Evolutionary conservation across 345 rosid species (phyloP).

Genomic region (Linum usitatissimum): DNA sequence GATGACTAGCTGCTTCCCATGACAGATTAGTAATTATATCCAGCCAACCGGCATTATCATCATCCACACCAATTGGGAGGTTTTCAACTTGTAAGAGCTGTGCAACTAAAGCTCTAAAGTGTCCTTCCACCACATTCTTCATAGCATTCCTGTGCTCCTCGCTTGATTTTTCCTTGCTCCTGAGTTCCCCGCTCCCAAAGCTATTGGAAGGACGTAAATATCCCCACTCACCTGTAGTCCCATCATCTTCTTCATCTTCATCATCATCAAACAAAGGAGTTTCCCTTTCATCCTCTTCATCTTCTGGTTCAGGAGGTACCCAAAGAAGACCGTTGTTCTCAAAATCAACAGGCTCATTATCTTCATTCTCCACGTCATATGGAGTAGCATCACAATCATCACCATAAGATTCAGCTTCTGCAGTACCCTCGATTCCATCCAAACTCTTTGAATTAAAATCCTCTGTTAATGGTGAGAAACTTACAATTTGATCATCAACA

Average conservation of each 20-base stretch:
- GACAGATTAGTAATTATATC: constrained; percentile 88
- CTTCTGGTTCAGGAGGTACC: constrained; percentile 98
- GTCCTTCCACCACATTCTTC: constrained; percentile 92
- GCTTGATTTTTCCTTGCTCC: constrained; percentile 43
- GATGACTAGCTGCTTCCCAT: constrained; percentile 89
- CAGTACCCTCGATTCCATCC: constrained; percentile 37
- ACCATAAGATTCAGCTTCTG: constrained; percentile 35
- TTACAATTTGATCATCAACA: constrained; percentile 38
- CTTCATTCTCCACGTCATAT: constrained; percentile 31
- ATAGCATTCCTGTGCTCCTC: constrained; percentile 77
- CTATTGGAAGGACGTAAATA: constrained; percentile 46
- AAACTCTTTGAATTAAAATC: constrained; percentile 42
- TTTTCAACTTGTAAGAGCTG: constrained; percentile 87
- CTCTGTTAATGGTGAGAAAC: constrained; percentile 39
- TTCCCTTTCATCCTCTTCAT: constrained; percentile 92
- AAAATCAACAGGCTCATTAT: constrained; percentile 68
- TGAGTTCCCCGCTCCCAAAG: constrained; percentile 72
- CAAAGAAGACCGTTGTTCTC: constrained; percentile 81
- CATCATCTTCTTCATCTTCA: constrained; percentile 44
- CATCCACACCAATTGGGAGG: constrained; percentile 50
- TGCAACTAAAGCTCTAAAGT: constrained; percentile 88
- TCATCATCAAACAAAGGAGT: constrained; percentile 50
- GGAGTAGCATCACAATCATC: constrained; percentile 49
- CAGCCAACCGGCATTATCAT: constrained; percentile 65
- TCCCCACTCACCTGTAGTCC: constrained; percentile 85